These are phyloP conservation scores for Aspergillus caelatus DNA, from an alignment of 2,329 filamentous ascomycete genomes.

Conservation along the genomic window DNA sequence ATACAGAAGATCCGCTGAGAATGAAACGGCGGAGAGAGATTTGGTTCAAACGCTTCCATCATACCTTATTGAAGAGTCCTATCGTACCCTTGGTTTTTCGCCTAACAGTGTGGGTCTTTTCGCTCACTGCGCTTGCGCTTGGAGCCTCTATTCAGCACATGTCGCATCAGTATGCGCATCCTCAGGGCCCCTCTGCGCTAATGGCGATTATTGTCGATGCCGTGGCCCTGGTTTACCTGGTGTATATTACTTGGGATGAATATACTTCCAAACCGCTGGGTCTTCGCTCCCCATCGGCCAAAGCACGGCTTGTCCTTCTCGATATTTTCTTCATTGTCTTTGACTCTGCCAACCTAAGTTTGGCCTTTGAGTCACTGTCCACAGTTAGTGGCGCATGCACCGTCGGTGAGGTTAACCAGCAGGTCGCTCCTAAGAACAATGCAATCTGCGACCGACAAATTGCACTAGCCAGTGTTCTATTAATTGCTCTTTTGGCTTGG, in stretches of 20 bases:
- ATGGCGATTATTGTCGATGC: constrained; percentile 90
- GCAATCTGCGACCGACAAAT: constrained; percentile 66
- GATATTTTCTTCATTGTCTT: constrained; percentile 98
- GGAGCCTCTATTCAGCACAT: constrained; percentile 72
- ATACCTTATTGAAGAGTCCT: constrained; percentile 74
- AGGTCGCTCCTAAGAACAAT: constrained; percentile 36
- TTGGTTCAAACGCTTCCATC: constrained; percentile 65
- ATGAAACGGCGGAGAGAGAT: constrained; percentile 55
- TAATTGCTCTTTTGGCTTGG: constrained; percentile 87
- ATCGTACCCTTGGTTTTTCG: constrained; percentile 85
- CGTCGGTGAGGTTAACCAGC: constrained; percentile 45
- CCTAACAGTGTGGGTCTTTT: constrained; percentile 79
- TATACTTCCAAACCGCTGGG: constrained; percentile 93
- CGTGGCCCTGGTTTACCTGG: constrained; percentile 83
- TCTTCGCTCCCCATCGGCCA: constrained; percentile 78
- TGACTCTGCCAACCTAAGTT: constrained; percentile 86
- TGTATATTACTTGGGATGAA: constrained; percentile 95
- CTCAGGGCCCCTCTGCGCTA: constrained; percentile 74
- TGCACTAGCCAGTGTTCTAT: constrained; percentile 74
- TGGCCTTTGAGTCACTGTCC: constrained; percentile 82
- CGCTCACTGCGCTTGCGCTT: constrained; percentile 77
- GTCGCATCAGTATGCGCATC: constrained; percentile 50
- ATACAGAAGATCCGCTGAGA: constrained; percentile 53
- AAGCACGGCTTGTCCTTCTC: constrained; percentile 85
- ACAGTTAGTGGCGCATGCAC: constrained; percentile 63